phyloP scores from a whole-genome alignment of 495 filamentous ascomycete species.

The Podospora comata region DNA sequence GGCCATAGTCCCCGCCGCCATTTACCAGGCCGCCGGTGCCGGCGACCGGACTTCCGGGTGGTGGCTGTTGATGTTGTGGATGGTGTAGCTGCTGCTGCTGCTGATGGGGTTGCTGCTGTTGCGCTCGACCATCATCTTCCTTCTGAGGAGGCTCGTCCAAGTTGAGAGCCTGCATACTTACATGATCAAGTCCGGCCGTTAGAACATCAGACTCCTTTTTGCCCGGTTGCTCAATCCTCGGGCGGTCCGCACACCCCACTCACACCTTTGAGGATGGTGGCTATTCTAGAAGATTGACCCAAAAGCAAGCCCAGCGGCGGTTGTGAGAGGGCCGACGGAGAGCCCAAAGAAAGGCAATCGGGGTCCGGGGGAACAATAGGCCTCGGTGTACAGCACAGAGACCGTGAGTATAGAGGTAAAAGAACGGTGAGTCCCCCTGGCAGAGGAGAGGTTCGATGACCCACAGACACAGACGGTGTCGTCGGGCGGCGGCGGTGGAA shows the following conservation, averaged over 20 bases:
- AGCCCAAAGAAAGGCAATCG: background rate
- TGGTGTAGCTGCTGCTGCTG: conserved; percentile 19
- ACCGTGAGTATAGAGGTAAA: background rate
- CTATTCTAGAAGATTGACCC: background rate
- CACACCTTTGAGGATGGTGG: background rate
- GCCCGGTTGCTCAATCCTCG: background rate
- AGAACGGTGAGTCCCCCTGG: background rate
- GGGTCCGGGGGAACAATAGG: background rate
- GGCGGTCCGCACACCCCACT: background rate
- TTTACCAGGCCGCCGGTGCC: background rate
- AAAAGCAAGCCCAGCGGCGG: background rate
- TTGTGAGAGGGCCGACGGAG: background rate
- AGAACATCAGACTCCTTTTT: background rate
- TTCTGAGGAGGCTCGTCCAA: background rate
- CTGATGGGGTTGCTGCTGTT: conserved; percentile 24
- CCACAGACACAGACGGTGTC: background rate
- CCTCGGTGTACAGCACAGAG: background rate
- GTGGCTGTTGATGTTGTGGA: conserved; percentile 19
- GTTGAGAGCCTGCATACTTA: conserved; percentile 5
- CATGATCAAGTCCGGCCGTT: background rate
- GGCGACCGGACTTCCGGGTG: conserved; percentile 3
- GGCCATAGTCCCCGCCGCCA: conserved; percentile 29
- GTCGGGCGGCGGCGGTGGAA: background rate
- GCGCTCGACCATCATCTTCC: conserved; percentile 3
- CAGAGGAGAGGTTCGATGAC: background rate